Conservation (phyloP, 1,284 basidiomycete species). For the Sporisorium graminicola region DNA sequence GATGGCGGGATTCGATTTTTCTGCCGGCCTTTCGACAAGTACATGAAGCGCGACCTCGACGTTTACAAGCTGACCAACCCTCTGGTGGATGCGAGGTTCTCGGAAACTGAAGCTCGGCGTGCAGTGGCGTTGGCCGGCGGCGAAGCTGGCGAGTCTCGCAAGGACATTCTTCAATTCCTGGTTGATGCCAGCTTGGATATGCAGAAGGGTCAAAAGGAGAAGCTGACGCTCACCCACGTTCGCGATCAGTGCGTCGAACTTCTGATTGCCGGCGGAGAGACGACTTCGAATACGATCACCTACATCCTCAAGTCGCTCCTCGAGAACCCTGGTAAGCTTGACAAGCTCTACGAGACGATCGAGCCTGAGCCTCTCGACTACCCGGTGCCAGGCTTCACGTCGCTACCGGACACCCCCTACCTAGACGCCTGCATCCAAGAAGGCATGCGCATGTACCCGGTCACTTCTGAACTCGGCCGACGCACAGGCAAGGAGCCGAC, state of each 20-base stretch:
- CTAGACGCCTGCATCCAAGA: slow-evolving; percentile 23
- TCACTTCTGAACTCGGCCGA: slow-evolving; percentile 12
- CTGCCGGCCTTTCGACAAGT: slow-evolving; percentile 22
- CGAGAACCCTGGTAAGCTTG: slow-evolving; percentile 15
- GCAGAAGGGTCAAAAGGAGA: slow-evolving; percentile 19
- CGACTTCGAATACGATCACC: slow-evolving; percentile 18
- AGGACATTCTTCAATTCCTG: slow-evolving; percentile 22
- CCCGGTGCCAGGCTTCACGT: neutral
- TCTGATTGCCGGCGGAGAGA: slow-evolving; percentile 22
- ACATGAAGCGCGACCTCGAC: slow-evolving; percentile 24
- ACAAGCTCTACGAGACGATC: slow-evolving; percentile 16
- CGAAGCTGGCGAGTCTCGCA: slow-evolving; percentile 3
- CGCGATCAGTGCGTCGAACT: slow-evolving; percentile 23
- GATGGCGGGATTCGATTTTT: slow-evolving; percentile 19
- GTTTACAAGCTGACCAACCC: slow-evolving; percentile 28
- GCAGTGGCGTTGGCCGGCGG: neutral
- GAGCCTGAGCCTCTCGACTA: slow-evolving; percentile 4
- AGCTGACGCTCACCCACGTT: slow-evolving; percentile 10
- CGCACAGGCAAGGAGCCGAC: slow-evolving; percentile 12
- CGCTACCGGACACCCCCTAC: slow-evolving; percentile 13
- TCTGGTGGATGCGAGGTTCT: slow-evolving; percentile 10
- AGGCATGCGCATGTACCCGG: slow-evolving; percentile 22
- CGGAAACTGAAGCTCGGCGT: slow-evolving; percentile 7
- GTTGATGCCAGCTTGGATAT: slow-evolving; percentile 13
- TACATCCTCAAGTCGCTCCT: slow-evolving; percentile 21